Base-by-base conservation (phyloP, 768 basidiomycete genomes). In the Mycena albidolilacea region DNA sequence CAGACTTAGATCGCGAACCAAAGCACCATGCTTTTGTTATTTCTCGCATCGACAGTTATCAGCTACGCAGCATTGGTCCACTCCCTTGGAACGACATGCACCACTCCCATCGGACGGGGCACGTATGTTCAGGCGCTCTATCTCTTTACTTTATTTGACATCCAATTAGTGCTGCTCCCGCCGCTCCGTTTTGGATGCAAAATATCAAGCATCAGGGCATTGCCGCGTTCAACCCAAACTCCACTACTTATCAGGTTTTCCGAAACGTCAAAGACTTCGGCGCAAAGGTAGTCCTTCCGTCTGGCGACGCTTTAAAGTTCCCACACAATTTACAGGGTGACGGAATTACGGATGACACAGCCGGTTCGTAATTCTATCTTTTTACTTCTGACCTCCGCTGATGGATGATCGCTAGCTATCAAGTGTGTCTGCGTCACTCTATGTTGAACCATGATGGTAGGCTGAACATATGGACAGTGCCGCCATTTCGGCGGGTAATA, bases 141-240 rank as follows among this genome's bases (percentile, higher is more conserved):
- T 57, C 35, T 46, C 23, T 64, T 64, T 37, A 1, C 55, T 17
- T 37, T 30, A 39, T 59, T 30, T 46, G 44, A 64, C 54, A 35
- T 57, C 44, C 41, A 54, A 43, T 58, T 39, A 75, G 74, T 35
- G 90, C 93, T 35, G 85, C 84, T 5, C 79, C 90, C 37, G 79
- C 79, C n/a, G 91, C 89, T 65, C 89, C 93, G 0, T 95, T 88
- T 78, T 95, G 93, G 93, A 78, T 93, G 79, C 81, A 94, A 79
- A 88, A 73, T 65, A 93, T 95, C 77, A 89, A 87, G 62, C 94
- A 94, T 75, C 93, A 91, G 79, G 93, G 92, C 44, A 90, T 84
- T 23, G 84, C 94, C 6, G 88, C 93, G 5, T 92, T 89, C 82
- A 92, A 93, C 77, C 77, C 91, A 8, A 83, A 88, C 79, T 85